Evolutionary conservation across 1,284 basidiomycete genomes (phyloP), one percentile per base, ranked within the genome.

Genomic region (Sanghuangporus weigelae): DNA sequence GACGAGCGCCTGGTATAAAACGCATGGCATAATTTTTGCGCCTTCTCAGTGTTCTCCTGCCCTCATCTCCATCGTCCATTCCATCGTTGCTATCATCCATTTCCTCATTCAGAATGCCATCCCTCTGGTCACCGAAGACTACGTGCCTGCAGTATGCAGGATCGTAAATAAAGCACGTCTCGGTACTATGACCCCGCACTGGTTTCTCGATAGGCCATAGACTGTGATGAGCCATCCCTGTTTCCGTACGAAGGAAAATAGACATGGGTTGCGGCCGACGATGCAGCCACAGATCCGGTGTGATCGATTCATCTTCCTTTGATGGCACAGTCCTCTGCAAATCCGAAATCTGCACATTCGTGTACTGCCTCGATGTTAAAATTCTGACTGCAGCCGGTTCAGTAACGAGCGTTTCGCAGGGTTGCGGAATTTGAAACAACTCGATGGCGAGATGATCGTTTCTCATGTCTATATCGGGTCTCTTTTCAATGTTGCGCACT

Each of bases 301-400:
- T 66, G 61, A 77, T 67, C 67, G 74, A 69, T 68, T 76, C 69
- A 73, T 77, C 70, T 67, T 69, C 61, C 23, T 68, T 68, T 7
- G 72, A 66, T 53, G 77, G 74, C 51, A 76, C 67, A 40, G 73
- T 73, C 48, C 78, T 56, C 55, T 60, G 57, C 12, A 63, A 76
- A 62, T 86, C 84, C 6, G 84, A 84, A 62, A 89, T 80, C 54
- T 80, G 74, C 60, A 85, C 76, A 60, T 78, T 76, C 53, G 71
- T 70, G 62, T 74, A 69, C 49, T 71, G 70, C 60, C 74, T 55
- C n/a, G 67, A 50, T 46, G 68, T 65, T 50, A 68, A 61, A 51
- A 71, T 68, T 58, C 70, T 71, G 58, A 67, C 62, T 36, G 67
- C 65, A 26, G 69, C 67, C 58, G 66, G 59, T 0, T 69, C 63